phyloP scores from a whole-genome alignment of 495 filamentous ascomycete species.

The Elaphomyces granulatus region DNA sequence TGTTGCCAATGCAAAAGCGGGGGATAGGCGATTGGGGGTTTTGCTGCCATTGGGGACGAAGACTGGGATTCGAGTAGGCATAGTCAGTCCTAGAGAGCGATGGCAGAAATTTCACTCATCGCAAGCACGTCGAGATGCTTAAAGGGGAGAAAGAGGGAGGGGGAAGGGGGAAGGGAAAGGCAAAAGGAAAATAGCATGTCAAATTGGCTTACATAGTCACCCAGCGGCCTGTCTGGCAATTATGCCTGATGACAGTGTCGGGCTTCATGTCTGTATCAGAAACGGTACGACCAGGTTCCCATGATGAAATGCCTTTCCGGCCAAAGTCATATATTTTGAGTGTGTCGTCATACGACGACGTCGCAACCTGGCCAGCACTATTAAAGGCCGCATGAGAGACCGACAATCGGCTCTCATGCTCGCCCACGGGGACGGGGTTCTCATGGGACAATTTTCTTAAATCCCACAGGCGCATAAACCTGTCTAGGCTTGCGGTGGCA shows the following conservation, averaged over 20 bases:
- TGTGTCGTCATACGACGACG: constrained; percentile 86
- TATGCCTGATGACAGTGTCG: constrained; percentile 56
- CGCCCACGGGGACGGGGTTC: constrained; percentile 55
- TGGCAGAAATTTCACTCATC: neutral
- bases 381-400: constrained; percentile 89
- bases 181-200: neutral
- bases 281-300: constrained; percentile 47
- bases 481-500: constrained; percentile 85
- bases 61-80: constrained; percentile 35
- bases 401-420: constrained; percentile 68
- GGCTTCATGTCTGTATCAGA: constrained; percentile 52
- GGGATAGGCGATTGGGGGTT: constrained; percentile 62
- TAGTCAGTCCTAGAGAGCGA: constrained; percentile 5
- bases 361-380: constrained; percentile 66
- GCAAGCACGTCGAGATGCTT: no score
- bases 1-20: constrained; percentile 87
- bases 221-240: constrained; percentile 89
- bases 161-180: constrained; percentile 1
- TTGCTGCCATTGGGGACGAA: constrained; percentile 86
- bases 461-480: constrained; percentile 86
- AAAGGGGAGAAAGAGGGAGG: neutral
- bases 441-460: constrained; percentile 57
- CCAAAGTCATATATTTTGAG: constrained; percentile 80
- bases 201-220: constrained; percentile 54
- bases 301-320: constrained; percentile 38